Base-by-base conservation (phyloP, 2,329 filamentous ascomycete genomes). In the Penicillium nordicum region DNA sequence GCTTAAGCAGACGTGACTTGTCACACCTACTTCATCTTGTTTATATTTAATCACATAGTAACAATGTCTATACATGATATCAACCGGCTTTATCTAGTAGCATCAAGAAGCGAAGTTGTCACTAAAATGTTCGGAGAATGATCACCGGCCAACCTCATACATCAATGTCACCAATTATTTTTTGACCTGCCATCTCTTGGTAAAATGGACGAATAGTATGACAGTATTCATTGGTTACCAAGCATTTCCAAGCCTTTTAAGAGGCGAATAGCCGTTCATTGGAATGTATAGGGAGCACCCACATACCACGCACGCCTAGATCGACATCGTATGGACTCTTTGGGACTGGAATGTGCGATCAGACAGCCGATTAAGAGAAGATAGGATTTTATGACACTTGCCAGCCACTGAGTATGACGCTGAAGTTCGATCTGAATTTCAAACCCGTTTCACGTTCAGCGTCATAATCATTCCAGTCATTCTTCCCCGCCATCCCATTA, bases 401-500 rank as follows among this genome's bases (percentile, higher is more conserved):
- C 60, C 60, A 55, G 59, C 62, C 62, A 60, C 63, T 53, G 27
- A 54, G 47, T 58, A 65, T 65, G 63, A 65, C 49, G 60, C 50
- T 21, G 41, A 57, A 55, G 29, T 16, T 27, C 42, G 30, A 50
- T 59, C 57, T 23, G 37, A 41, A 49, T 29, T 48, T 27, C n/a
- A 47, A 5, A 12, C 37, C 42, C 46, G 63, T 58, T 63, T 64
- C 60, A 62, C 4, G 25, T 55, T 25, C 46, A 50, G 41, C 43
- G 50, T 53, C 38, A 57, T 47, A 34, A 30, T 50, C 61, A 58
- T 63, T 60, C 51, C 55, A 50, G 44, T 43, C 59, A 61, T 60
- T 65, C 50, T 57, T 63, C 42, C 61, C 63, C 42, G 64, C 64
- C 64, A 61, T 64, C 56, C 32, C 30, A 50, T 56, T 57, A 57